Evolutionary conservation across 345 rosid genomes (phyloP).

Genomic region (Raphanus sativus): DNA sequence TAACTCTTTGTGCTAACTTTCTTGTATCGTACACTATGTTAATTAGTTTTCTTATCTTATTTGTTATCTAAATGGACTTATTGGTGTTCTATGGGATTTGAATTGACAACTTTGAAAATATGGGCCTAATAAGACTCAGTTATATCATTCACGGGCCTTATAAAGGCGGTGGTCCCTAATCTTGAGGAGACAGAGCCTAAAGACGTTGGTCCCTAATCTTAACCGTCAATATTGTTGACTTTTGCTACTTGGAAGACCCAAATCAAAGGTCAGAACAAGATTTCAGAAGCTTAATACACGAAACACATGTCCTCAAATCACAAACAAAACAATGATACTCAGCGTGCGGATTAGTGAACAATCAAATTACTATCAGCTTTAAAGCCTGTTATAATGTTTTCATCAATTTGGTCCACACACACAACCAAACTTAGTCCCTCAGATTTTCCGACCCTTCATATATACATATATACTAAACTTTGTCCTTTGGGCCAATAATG

Average conservation of each 20-base stretch:
- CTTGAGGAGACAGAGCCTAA: no score
- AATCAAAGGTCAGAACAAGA: no score
- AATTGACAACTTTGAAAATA: background rate
- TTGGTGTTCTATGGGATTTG: background rate
- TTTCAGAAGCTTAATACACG: slow-evolving; percentile 11
- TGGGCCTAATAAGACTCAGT: background rate
- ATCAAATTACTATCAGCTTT: slow-evolving; percentile 30
- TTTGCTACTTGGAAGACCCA: no score
- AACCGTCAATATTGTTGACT: no score
- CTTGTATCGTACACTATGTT: slow-evolving; percentile 1
- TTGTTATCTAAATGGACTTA: background rate
- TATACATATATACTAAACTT: no score
- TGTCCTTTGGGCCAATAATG: no score
- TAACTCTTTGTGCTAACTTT: slow-evolving; percentile 5
- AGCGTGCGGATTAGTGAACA: slow-evolving; percentile 40
- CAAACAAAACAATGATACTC: slow-evolving; percentile 25
- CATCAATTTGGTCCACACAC: slow-evolving; percentile 33
- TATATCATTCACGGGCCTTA: slow-evolving; percentile 9
- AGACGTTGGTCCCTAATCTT: no score
- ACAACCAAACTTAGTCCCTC: slow-evolving; percentile 31
- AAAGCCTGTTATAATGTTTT: slow-evolving; percentile 33
- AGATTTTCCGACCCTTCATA: slow-evolving; percentile 29
- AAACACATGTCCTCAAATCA: slow-evolving; percentile 16
- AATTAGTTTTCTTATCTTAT: background rate
- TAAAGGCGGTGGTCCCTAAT: no score